Percentiles rank a stretch among this genome's conserved stretches.
phyloP scores from a whole-genome alignment of 345 rosid species.

The Noccaea bulbosa region DNA sequence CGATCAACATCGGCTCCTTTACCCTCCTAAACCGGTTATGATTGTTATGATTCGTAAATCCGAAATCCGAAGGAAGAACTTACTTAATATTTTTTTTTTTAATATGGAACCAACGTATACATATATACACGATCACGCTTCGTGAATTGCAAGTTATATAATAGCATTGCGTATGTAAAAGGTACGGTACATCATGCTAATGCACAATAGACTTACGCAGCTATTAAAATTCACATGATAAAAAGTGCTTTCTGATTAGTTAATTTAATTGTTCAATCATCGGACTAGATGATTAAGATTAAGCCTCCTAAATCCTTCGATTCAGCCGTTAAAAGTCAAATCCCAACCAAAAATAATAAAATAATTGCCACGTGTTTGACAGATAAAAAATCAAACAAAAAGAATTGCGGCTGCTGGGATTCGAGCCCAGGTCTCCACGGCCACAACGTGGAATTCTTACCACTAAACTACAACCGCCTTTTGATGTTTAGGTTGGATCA shows the following conservation, averaged over 20 bases:
- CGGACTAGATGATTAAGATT: neutral
- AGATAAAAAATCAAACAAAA: neutral
- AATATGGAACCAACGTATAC: neutral
- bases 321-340: slow-evolving; percentile 15
- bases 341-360: neutral
- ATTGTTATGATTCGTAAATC: neutral
- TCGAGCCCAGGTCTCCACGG: slow-evolving; percentile 94
- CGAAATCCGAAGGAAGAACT: neutral
- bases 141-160: neutral
- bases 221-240: neutral
- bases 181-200: neutral
- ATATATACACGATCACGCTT: neutral
- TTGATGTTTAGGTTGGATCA: fast-evolving
- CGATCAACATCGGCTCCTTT: neutral
- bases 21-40: neutral
- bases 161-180: neutral
- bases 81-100: too few relatives aligned
- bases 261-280: neutral
- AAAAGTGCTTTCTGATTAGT: neutral
- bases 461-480: slow-evolving; percentile 76
- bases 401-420: slow-evolving; percentile 73
- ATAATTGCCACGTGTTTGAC: too few relatives aligned
- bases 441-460: slow-evolving; percentile 85
- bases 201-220: neutral
- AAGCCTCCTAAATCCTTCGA: neutral